Percentiles rank a stretch among this genome's conserved stretches.
Evolutionary conservation across 805 yeast genomes (phyloP).

Genomic region (Clavispora vitiphila): DNA sequence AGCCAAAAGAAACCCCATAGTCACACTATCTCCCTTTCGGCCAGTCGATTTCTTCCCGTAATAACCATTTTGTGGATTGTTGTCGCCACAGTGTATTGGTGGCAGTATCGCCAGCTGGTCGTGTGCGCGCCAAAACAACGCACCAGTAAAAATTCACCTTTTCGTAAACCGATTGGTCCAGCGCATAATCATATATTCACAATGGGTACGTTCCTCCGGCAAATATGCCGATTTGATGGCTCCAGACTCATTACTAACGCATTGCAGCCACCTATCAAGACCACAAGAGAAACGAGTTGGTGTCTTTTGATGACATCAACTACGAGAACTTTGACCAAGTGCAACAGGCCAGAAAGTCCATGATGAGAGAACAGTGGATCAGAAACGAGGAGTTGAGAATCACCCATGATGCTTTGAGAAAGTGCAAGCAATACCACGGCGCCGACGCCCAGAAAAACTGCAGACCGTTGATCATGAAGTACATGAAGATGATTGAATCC

Average conservation of each 20-base stretch:
- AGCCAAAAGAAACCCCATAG: too few species aligned
- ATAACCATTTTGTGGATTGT: too few species aligned
- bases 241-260: conserved; percentile 8
- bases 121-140: conserved; percentile 14
- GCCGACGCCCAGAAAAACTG: conserved; percentile 62
- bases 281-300: conserved; percentile 60
- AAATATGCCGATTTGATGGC: not conserved
- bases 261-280: conserved; percentile 25
- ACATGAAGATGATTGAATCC: conserved; percentile 69
- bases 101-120: too few species aligned
- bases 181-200: conserved; percentile 1
- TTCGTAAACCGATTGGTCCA: conserved; percentile 13
- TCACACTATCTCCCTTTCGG: too few species aligned
- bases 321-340: conserved; percentile 61
- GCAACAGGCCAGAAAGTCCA: conserved; percentile 68
- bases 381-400: conserved; percentile 62
- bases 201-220: conserved; percentile 10
- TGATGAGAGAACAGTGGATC: conserved; percentile 77
- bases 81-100: too few species aligned
- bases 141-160: conserved; percentile 31
- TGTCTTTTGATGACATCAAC: conserved; percentile 79
- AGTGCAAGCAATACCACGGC: conserved; percentile 62
- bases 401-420: conserved; percentile 68
- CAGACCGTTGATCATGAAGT: conserved; percentile 70
- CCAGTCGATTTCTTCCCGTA: too few species aligned